A percentile compares a stretch with the other conserved stretches of the same genome.
Evolutionary conservation across 495 filamentous ascomycete species (phyloP).

Genomic region (Penicillium maclennaniae): DNA sequence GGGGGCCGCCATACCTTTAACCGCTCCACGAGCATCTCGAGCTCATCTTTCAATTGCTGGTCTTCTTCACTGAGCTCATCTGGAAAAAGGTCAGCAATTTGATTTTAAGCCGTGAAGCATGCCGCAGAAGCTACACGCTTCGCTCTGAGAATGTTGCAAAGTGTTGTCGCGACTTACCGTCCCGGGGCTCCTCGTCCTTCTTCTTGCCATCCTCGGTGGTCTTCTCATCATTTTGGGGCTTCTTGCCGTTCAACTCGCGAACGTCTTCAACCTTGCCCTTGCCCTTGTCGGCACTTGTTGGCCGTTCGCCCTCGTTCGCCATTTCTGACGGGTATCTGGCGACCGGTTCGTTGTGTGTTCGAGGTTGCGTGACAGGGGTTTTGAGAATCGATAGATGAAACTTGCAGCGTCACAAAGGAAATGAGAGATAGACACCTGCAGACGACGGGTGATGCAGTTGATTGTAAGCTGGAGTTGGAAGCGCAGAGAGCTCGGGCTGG

Average conservation of each 20-base stretch:
- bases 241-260: constrained; percentile 56
- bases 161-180: constrained; percentile 43
- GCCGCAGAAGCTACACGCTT: constrained; percentile 9
- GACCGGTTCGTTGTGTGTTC: constrained; percentile 23
- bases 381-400: not conserved
- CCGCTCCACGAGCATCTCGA: constrained; percentile 97
- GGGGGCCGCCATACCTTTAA: constrained; percentile 62
- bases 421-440: constrained; percentile 21
- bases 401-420: constrained; percentile 11
- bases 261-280: constrained; percentile 81
- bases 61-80: constrained; percentile 98
- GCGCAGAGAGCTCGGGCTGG: constrained; percentile 37
- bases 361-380: constrained; percentile 2
- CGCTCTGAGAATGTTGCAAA: not conserved
- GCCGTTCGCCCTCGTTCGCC: constrained; percentile 87
- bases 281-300: constrained; percentile 84
- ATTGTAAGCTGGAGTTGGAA: constrained; percentile 43
- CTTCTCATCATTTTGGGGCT: constrained; percentile 65
- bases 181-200: constrained; percentile 60
- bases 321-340: constrained; percentile 53
- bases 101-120: not conserved
- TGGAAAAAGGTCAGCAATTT: constrained; percentile 20
- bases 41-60: constrained; percentile 94
- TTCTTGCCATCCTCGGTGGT: constrained; percentile 68
- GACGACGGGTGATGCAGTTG: constrained; percentile 29